Percentiles rank a stretch among this genome's conserved stretches.
phyloP scores from a whole-genome alignment of 169 alveolate genomes.

The Neospora caninum region DNA sequence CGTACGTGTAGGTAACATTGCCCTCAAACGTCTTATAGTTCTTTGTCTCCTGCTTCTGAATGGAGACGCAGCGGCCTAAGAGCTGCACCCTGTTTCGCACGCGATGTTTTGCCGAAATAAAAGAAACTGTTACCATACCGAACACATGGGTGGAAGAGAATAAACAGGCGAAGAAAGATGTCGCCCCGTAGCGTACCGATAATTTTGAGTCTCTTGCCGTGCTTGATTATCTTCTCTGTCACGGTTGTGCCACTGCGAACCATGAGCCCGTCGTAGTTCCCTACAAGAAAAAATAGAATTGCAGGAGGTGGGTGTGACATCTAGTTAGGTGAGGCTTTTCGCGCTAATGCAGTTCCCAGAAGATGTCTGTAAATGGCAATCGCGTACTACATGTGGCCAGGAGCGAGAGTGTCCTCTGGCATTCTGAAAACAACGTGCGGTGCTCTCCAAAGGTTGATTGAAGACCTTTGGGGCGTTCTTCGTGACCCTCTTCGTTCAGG shows the following conservation, averaged over 20 bases:
- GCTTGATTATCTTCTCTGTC: slow-evolving; percentile 20
- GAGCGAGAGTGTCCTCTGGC: no score
- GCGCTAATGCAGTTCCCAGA: no score
- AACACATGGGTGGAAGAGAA: background rate
- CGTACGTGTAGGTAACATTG: background rate
- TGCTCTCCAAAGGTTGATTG: no score
- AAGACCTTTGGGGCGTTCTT: no score
- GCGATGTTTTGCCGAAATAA: background rate
- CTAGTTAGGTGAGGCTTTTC: background rate
- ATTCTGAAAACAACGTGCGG: no score
- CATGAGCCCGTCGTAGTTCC: slow-evolving; percentile 45
- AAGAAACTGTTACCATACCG: background rate
- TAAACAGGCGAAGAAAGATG: background rate
- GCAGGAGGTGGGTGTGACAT: background rate
- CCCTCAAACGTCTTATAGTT: no score
- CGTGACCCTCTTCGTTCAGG: no score
- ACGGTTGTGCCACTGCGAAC: slow-evolving; percentile 50
- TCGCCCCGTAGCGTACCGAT: slow-evolving; percentile 32
- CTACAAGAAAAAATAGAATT: background rate
- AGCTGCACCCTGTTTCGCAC: no score
- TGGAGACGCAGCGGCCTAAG: no score
- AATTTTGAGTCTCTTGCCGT: slow-evolving; percentile 29
- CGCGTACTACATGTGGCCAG: no score
- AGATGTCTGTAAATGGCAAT: no score
- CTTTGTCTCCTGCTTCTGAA: no score